Evolutionary conservation across 805 yeast genomes (phyloP).

Genomic region (Kazachstania viticola): DNA sequence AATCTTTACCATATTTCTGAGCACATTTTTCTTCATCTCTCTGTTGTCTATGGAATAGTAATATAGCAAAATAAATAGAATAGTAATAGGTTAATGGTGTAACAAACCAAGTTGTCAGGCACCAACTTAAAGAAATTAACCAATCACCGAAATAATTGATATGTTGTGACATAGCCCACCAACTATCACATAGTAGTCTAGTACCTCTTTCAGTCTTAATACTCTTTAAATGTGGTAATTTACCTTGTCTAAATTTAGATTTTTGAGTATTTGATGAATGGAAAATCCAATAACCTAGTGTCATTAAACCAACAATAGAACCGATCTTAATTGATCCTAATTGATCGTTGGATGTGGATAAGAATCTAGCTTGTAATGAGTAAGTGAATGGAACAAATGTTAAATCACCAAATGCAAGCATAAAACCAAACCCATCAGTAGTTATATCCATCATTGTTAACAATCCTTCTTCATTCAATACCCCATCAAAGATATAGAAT

Average conservation of each 20-base stretch:
- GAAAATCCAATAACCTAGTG: slow-evolving; percentile 70
- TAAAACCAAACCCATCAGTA: slow-evolving; percentile 94
- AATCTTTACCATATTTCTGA: slow-evolving; percentile 71
- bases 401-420: slow-evolving; percentile 91
- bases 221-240: slow-evolving; percentile 53
- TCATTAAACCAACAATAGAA: slow-evolving; percentile 36
- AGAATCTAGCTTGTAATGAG: slow-evolving; percentile 72
- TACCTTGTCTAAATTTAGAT: slow-evolving; percentile 70
- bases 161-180: slow-evolving; percentile 94
- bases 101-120: slow-evolving; percentile 73
- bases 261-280: slow-evolving; percentile 77
- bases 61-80: slow-evolving; percentile 66
- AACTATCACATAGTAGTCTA: slow-evolving; percentile 73
- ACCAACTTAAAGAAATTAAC: slow-evolving; percentile 85
- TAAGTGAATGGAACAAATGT: slow-evolving; percentile 89
- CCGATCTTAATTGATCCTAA: slow-evolving; percentile 16
- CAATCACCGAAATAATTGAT: slow-evolving; percentile 94
- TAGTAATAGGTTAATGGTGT: slow-evolving; percentile 84
- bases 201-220: slow-evolving; percentile 71
- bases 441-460: slow-evolving; percentile 92
- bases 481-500: slow-evolving; percentile 83
- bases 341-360: slow-evolving; percentile 49
- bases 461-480: slow-evolving; percentile 79
- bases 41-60: slow-evolving; percentile 76
- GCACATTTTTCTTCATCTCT: slow-evolving; percentile 90